Base-by-base conservation (phyloP, 106 monocot species). In the Amphibolis antarctica region DNA sequence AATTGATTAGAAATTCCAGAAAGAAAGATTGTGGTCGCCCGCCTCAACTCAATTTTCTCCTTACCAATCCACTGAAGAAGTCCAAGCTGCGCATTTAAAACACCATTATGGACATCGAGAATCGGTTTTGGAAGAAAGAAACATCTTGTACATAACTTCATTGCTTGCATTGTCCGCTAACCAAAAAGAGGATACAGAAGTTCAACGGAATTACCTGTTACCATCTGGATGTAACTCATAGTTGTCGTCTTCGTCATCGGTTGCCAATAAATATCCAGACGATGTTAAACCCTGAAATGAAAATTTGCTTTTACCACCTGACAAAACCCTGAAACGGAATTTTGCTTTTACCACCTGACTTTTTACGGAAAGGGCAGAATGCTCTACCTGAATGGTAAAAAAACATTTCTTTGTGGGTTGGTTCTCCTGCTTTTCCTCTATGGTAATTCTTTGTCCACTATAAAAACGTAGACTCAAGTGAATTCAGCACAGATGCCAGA, bases 361-460 rank as follows among this genome's bases (percentile, higher is more conserved):
- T 42, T 23, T 53, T 55, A 13, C 14, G 26, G 13, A 20, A 52
- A 65, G 30, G 18, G 23, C 43, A 22, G 31, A 27, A 52, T 1
- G 51, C 3, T 59, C 73, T 63, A 92, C 92, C 87, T 84, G 76
- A 65, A 92, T 71, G 31, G 79, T 87, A 17, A 92, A 84, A 48
- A 26, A 67, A 65, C 21, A 56, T 17, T 75, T 45, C 66, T 70
- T 62, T 50, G 62, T 57, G 25, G 56, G 28, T 59, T 76, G 67
- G 19, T 60, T 75, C 12, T 77, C 81, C 72, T 56, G 61, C 44
- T 80, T 77, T 72, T 92, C 92, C 73, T 82, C 77, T 60, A 92
- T 80, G 23, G 77, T 74, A 49, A 92, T 87, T 50, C 76, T 84
- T 54, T 92, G 84, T 46, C 83, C 92, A 82, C 92, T 92, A 71